These are phyloP conservation scores for Venturia carpophila DNA, from an alignment of 2,329 filamentous ascomycete species.

Conservation along the genomic window DNA sequence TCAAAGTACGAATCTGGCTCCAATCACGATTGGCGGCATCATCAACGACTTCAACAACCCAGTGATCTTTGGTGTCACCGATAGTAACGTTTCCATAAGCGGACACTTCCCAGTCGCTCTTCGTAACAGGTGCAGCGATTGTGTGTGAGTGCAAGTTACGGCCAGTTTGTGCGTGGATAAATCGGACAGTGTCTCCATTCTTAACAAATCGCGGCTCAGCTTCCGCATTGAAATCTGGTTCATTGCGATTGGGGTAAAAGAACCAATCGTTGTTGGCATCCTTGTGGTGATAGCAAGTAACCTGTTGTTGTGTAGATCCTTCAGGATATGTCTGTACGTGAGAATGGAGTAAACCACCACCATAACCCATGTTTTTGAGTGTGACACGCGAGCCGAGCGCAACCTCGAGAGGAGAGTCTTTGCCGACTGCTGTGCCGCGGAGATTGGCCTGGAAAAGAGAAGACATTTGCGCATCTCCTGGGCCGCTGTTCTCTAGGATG, in stretches of 20 bases:
- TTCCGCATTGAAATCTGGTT: conserved; percentile 64
- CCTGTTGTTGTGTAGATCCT: conserved; percentile 87
- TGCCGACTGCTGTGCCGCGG: conserved; percentile 84
- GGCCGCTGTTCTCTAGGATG: conserved; percentile 85
- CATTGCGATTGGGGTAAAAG: conserved; percentile 84
- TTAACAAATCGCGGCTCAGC: conserved; percentile 66
- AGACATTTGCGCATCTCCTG: conserved; percentile 99
- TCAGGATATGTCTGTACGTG: conserved; percentile 95
- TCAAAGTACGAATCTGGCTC: conserved; percentile 80
- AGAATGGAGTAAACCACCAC: conserved; percentile 89
- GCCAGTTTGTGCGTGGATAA: conserved; percentile 91
- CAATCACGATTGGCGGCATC: conserved; percentile 83
- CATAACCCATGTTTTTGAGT: conserved; percentile 99
- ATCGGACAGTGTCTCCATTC: conserved; percentile 69
- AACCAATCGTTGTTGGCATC: conserved; percentile 99
- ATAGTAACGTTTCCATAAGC: conserved; percentile 92
- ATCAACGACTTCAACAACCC: conserved; percentile 83
- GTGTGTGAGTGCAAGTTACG: conserved; percentile 95
- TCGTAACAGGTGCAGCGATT: conserved; percentile 80
- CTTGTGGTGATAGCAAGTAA: conserved; percentile 99
- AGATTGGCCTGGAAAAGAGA: conserved; percentile 98
- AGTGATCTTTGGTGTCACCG: conserved; percentile 96
- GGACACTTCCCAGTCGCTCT: conserved; percentile 86
- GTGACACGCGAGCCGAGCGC: conserved; percentile 84
- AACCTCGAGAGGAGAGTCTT: conserved; percentile 87